These are phyloP conservation scores for Aspergillus ochraceus DNA, from an alignment of 2,329 filamentous ascomycete species.

Conservation along the genomic window DNA sequence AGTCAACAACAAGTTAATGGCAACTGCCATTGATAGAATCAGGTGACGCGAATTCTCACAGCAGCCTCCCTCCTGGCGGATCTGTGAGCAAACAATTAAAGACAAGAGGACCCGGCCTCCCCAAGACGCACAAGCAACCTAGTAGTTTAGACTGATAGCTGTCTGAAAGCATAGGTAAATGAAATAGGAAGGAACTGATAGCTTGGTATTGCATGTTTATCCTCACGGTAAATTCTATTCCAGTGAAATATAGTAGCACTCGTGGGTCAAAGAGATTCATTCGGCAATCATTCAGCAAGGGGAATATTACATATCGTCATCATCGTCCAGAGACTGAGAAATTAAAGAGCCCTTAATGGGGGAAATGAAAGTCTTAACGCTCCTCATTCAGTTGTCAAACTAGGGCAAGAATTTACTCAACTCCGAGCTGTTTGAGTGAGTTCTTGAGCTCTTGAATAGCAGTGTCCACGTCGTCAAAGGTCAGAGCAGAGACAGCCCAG, in stretches of 20 bases:
- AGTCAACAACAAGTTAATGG: too few species aligned
- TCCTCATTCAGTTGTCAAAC: background rate
- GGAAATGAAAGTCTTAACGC: background rate
- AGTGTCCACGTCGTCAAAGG: conserved; percentile 92
- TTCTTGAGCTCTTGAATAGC: conserved; percentile 80
- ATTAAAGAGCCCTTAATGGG: background rate
- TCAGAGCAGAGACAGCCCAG: conserved; percentile 94
- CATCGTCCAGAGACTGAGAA: background rate
- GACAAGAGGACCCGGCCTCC: too few species aligned
- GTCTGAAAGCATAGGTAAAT: too few species aligned
- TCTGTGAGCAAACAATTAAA: too few species aligned
- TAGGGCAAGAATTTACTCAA: conserved; percentile 43
- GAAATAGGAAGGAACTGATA: too few species aligned
- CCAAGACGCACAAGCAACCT: too few species aligned
- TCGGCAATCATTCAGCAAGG: background rate
- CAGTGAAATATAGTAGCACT: too few species aligned
- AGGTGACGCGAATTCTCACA: too few species aligned
- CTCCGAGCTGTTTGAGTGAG: conserved; percentile 71
- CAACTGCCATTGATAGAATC: too few species aligned
- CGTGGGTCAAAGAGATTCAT: background rate
- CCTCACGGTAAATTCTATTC: background rate
- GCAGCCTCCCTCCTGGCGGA: too few species aligned
- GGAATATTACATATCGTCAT: background rate
- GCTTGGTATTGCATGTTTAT: background rate
- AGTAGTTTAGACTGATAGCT: too few species aligned